phyloP scores from a whole-genome alignment of 2,329 filamentous ascomycete genomes.

The Fusarium nelsonii region DNA sequence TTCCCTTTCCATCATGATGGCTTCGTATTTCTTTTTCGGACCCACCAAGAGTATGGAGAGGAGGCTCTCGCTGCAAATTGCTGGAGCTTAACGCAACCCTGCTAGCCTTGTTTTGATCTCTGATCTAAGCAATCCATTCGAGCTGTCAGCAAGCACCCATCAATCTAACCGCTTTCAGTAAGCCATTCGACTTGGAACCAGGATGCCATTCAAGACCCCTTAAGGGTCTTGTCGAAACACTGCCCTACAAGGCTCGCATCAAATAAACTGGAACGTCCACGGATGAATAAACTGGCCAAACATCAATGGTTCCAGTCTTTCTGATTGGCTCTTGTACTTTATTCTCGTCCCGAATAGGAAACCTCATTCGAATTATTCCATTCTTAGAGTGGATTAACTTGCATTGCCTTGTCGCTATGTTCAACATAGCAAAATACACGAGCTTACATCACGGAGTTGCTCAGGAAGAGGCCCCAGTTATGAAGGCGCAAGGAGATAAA shows the following conservation, averaged over 20 bases:
- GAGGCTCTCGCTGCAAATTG: neutral
- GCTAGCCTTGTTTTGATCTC: neutral
- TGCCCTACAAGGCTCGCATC: constrained; percentile 35
- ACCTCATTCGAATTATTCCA: constrained; percentile 36
- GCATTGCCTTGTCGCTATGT: constrained; percentile 1
- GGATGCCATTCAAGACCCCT: constrained; percentile 43
- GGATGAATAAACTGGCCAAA: constrained; percentile 19
- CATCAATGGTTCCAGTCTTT: neutral
- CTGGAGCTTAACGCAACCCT: neutral
- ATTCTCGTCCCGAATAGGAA: constrained; percentile 29
- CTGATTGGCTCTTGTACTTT: constrained; percentile 17
- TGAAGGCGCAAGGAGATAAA: constrained; percentile 25
- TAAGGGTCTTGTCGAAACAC: constrained; percentile 17
- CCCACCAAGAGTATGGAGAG: neutral
- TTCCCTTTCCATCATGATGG: neutral
- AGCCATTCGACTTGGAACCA: constrained; percentile 44
- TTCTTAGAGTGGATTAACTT: neutral
- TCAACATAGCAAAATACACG: neutral
- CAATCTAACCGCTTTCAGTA: constrained; percentile 31
- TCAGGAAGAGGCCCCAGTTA: neutral
- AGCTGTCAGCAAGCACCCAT: neutral
- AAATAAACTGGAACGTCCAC: neutral
- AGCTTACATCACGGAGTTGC: neutral
- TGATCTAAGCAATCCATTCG: constrained; percentile 17
- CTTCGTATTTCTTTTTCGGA: neutral